Percentiles rank a stretch among this genome's conserved stretches.
Evolutionary conservation across 495 filamentous ascomycete species (phyloP).

Genomic region (Parmelia sp.): DNA sequence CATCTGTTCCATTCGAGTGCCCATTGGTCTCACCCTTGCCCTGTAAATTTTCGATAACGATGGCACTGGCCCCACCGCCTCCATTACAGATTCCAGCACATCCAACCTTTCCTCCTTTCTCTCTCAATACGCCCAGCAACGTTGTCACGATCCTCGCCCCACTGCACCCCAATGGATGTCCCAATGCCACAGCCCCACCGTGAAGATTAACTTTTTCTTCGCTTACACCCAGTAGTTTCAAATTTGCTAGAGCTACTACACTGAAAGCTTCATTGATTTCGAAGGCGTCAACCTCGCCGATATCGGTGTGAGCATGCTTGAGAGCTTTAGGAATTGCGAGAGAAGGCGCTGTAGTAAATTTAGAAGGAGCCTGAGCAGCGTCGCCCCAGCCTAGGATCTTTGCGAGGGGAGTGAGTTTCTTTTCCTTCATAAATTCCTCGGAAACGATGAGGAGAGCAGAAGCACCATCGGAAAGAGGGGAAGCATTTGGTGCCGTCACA

Average conservation of each 20-base stretch:
- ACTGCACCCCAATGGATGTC: conserved; percentile 88
- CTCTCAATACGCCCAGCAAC: conserved; percentile 76
- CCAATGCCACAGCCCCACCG: conserved; percentile 91
- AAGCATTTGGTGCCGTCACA: conserved; percentile 96
- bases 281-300: conserved; percentile 76
- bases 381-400: conserved; percentile 97
- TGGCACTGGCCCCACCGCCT: conserved; percentile 84
- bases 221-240: conserved; percentile 73
- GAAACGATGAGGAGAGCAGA: conserved; percentile 86
- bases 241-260: conserved; percentile 90
- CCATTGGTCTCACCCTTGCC: neutral
- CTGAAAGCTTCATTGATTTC: conserved; percentile 99
- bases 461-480: conserved; percentile 90
- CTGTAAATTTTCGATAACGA: conserved; percentile 70
- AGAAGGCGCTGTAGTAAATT: conserved; percentile 94
- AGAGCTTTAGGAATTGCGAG: conserved; percentile 94
- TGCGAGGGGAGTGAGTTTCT: conserved; percentile 81
- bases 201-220: conserved; percentile 92
- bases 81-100: conserved; percentile 97
- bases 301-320: conserved; percentile 75
- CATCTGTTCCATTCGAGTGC: conserved; percentile 17
- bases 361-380: conserved; percentile 78
- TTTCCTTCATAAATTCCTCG: conserved; percentile 79
- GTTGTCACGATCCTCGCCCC: conserved; percentile 93
- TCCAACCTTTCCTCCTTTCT: conserved; percentile 88